A percentile compares a stretch with the other conserved stretches of the same genome.
phyloP scores from a whole-genome alignment of 495 filamentous ascomycete genomes.

The Neurospora discreta region DNA sequence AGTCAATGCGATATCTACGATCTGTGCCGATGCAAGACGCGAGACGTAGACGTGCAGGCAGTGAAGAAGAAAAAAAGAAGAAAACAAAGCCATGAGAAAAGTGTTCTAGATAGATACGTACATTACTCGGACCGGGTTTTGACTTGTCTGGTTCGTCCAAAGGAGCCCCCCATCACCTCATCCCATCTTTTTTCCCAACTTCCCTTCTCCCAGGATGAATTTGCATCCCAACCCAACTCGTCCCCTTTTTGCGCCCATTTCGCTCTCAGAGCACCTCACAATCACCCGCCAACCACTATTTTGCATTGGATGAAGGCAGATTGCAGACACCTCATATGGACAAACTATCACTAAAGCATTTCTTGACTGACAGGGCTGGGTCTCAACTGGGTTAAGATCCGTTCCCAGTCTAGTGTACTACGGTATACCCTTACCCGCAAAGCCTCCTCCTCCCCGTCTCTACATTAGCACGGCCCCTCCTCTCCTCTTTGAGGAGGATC shows the following conservation, averaged over 20 bases:
- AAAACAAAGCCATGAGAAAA: background rate
- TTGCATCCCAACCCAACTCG: background rate
- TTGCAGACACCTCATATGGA: background rate
- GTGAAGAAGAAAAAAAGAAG: background rate
- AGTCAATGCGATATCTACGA: background rate
- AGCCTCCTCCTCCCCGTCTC: background rate
- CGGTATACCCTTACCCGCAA: background rate
- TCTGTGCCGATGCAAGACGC: background rate
- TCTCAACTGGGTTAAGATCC: background rate
- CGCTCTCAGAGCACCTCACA: background rate
- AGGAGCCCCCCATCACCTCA: background rate
- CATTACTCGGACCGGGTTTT: background rate
- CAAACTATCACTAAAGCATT: background rate
- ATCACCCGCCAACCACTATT: background rate
- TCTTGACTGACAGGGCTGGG: background rate
- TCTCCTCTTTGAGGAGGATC: background rate
- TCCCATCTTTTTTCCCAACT: background rate
- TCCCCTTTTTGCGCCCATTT: background rate
- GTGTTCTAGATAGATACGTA: background rate
- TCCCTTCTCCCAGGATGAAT: background rate
- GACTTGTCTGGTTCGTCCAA: background rate
- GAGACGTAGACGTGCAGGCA: background rate
- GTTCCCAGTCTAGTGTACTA: background rate
- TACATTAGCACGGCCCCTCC: background rate
- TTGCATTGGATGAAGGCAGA: background rate